phyloP scores from a whole-genome alignment of 2,329 filamentous ascomycete genomes.

The Beauveria rudraprayagi region DNA sequence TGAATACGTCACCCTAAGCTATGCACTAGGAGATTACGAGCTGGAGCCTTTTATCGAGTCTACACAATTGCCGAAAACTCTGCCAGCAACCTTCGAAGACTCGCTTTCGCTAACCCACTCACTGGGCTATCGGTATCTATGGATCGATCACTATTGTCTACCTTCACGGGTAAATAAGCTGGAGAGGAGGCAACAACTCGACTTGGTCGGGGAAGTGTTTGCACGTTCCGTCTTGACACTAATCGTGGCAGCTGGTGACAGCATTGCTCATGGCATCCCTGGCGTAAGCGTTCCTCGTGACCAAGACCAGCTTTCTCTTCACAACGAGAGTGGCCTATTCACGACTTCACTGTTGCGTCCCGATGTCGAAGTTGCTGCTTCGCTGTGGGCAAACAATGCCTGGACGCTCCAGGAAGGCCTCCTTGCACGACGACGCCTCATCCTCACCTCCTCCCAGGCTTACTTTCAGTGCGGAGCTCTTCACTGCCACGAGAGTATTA shows the following conservation, averaged over 20 bases:
- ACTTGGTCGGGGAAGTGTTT: conserved; percentile 28
- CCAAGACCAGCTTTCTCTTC: conserved; percentile 27
- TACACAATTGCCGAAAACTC: conserved; percentile 18
- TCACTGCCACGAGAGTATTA: conserved; percentile 31
- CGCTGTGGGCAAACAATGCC: conserved; percentile 27
- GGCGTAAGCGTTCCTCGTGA: conserved; percentile 25
- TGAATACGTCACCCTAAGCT: conserved; percentile 30
- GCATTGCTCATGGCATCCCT: conserved; percentile 24
- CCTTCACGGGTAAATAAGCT: conserved; percentile 18
- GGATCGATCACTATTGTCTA: conserved; percentile 30
- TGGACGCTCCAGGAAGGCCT: conserved; percentile 32
- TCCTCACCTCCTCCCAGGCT: conserved; percentile 29
- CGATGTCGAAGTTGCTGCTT: conserved; percentile 27
- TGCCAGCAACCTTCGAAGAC: conserved; percentile 26
- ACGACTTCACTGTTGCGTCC: conserved; percentile 29
- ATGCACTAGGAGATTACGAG: conserved; percentile 17
- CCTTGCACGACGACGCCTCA: conserved; percentile 26
- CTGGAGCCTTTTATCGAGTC: background rate
- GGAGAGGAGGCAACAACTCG: conserved; percentile 22
- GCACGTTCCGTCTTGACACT: conserved; percentile 25
- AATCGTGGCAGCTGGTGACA: conserved; percentile 26
- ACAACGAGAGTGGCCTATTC: conserved; percentile 25
- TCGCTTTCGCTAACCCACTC: conserved; percentile 24
- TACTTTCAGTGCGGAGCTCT: conserved; percentile 31
- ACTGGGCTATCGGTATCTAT: conserved; percentile 29